phyloP scores from a whole-genome alignment of 495 filamentous ascomycete genomes.

The Glarea lozoyensis region DNA sequence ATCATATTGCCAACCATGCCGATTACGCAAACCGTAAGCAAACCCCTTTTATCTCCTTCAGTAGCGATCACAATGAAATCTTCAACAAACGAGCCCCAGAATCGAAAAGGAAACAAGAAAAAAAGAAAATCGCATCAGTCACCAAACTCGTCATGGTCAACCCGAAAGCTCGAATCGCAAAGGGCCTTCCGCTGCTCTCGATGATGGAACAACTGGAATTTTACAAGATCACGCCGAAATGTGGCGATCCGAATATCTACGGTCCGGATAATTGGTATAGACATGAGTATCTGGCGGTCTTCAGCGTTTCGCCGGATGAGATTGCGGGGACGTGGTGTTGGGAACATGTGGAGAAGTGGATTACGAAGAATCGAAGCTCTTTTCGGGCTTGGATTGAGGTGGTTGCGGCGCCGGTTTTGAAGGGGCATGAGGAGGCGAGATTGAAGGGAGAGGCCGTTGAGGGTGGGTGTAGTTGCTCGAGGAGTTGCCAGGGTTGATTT shows the following conservation, averaged over 20 bases:
- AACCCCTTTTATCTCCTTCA: conserved; percentile 4
- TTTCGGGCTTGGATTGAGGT: background rate
- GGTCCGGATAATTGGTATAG: background rate
- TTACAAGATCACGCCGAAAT: background rate
- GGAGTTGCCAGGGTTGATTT: too few species aligned
- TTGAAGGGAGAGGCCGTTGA: too few species aligned
- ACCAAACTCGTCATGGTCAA: conserved; percentile 6
- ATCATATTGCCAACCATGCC: background rate
- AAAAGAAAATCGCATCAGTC: background rate
- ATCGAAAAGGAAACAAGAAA: background rate
- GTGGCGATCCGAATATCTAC: too few species aligned
- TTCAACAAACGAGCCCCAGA: background rate
- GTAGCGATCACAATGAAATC: background rate
- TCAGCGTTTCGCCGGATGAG: background rate
- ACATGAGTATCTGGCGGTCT: conserved; percentile 6
- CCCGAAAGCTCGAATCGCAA: background rate
- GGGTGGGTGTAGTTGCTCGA: too few species aligned
- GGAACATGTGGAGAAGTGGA: conserved; percentile 3
- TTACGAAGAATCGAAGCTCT: background rate
- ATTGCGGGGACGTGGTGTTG: conserved; percentile 9
- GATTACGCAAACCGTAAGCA: background rate
- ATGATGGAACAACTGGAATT: background rate
- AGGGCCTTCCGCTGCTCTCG: conserved; percentile 6
- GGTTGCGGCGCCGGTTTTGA: conserved; percentile 2
- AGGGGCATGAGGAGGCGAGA: conserved; percentile 11